Base-by-base conservation (phyloP, 148 eudicot species). In the Vaccinium darrowii region DNA sequence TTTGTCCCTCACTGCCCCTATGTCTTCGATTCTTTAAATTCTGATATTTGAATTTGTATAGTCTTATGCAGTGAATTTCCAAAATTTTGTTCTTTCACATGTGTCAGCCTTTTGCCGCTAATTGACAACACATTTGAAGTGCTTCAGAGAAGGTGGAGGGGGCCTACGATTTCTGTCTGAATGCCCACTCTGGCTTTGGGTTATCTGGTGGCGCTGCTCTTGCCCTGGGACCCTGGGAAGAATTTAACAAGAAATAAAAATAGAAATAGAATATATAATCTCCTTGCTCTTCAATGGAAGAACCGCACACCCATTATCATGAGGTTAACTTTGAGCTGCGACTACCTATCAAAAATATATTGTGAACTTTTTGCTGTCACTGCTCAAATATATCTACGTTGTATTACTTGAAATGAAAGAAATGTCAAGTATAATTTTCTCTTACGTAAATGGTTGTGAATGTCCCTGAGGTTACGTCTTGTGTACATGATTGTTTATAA, bases 101-200 rank as follows among this genome's bases (percentile, higher is more conserved):
- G 39, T 63, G 33, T 54, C 10, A 27, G 60, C 11, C 23, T 47
- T 36, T 25, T 65, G 13, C 50, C 52, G 19, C 53, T 30, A n/a
- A 69, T 50, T 15, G 60, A 57, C 27, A 18, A 52, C 23, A 49
- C 36, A 14, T 67, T 49, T 82, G 15, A 8, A 50, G 74, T 65
- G 21, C 36, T 47, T 80, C 72, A 58, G 7, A 80, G 56, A 65
- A 81, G 83, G 57, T 21, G 73, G 72, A 60, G 25, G 36, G 36
- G 36, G 21, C 27, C 8, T 39, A 43, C 8, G 47, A 43, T 47
- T 65, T 9, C 9, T 47, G 9, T 60, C 5, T 47, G n/a, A 23
- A 16, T 23, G 27, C 76, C 9, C 15, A 15, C 51, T 19, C 49
- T 43, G 21, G 74, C 67, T 57, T 81, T 43, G 19, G 74, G 43